These are phyloP conservation scores for Neocatenulostroma microsporum DNA, from an alignment of 2,329 filamentous ascomycete species.

Conservation along the genomic window DNA sequence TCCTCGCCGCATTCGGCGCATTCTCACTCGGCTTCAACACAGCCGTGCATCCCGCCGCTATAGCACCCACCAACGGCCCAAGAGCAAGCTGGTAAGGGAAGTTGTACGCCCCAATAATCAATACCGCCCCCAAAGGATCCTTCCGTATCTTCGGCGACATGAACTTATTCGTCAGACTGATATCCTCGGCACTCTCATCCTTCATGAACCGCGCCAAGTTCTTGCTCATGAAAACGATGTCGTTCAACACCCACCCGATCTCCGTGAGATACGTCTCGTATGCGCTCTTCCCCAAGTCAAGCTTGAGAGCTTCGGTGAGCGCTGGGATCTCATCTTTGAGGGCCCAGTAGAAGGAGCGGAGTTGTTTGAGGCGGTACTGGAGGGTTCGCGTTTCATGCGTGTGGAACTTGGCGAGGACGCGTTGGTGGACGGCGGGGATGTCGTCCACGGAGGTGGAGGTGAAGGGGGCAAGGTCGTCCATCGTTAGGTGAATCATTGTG, in stretches of 20 bases:
- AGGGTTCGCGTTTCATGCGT: constrained; percentile 75
- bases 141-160: constrained; percentile 72
- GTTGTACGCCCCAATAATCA: constrained; percentile 89
- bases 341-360: constrained; percentile 92
- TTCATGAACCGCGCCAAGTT: constrained; percentile 75
- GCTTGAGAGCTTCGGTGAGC: constrained; percentile 64
- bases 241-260: constrained; percentile 69
- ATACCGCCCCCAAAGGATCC: constrained; percentile 73
- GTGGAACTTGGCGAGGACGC: constrained; percentile 61
- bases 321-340: constrained; percentile 68
- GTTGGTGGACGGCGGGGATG: constrained; percentile 55
- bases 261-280: constrained; percentile 71
- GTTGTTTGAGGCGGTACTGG: constrained; percentile 73
- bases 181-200: constrained; percentile 67
- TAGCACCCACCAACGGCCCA: constrained; percentile 76
- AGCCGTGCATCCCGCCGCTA: constrained; percentile 83
- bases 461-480: constrained; percentile 24
- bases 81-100: constrained; percentile 79
- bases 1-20: constrained; percentile 65
- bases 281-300: constrained; percentile 68
- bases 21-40: constrained; percentile 87
- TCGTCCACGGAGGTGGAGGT: constrained; percentile 54
- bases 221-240: constrained; percentile 69
- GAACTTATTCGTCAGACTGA: constrained; percentile 58
- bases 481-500: constrained; percentile 14